Evolutionary conservation across 352 stramenopile species (phyloP).

Genomic region (Salisapilia sapeloensis): DNA sequence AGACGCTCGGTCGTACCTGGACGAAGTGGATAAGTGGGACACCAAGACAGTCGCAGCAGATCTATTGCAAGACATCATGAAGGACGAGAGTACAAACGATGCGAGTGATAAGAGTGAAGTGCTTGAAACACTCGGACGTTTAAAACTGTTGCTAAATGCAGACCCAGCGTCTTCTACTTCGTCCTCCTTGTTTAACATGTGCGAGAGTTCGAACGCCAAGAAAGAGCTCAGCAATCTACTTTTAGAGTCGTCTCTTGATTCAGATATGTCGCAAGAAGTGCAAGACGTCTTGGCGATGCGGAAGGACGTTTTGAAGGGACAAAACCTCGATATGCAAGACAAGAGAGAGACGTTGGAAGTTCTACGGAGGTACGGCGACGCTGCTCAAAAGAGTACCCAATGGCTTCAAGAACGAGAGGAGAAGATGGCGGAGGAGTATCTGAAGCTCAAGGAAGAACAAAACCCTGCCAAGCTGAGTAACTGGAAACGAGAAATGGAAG

Average conservation of each 20-base stretch:
- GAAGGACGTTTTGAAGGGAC: slow-evolving; percentile 14
- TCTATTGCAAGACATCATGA: no score
- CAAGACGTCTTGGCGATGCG: slow-evolving; percentile 16
- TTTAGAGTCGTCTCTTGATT: neutral
- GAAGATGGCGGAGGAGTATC: slow-evolving; percentile 21
- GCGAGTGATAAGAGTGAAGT: no score
- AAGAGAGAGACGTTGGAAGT: slow-evolving; percentile 9
- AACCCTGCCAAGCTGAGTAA: slow-evolving; percentile 32
- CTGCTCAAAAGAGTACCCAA: slow-evolving; percentile 16
- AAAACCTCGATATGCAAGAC: slow-evolving; percentile 37
- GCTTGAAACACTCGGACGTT: no score
- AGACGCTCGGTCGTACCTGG: slow-evolving; percentile 16
- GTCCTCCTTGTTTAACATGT: no score
- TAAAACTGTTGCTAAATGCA: no score
- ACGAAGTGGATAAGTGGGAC: slow-evolving; percentile 13
- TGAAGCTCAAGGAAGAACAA: slow-evolving; percentile 24
- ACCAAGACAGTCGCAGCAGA: slow-evolving; percentile 1
- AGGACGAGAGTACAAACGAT: no score
- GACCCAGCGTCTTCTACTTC: no score
- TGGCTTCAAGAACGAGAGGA: slow-evolving; percentile 19
- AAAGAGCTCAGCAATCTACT: neutral
- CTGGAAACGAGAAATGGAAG: slow-evolving; percentile 18
- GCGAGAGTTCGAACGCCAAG: no score
- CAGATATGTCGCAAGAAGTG: slow-evolving; percentile 1
- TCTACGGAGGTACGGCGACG: slow-evolving; percentile 22